Conservation (phyloP, 495 filamentous ascomycete genomes). For the Daldinia childiae region DNA sequence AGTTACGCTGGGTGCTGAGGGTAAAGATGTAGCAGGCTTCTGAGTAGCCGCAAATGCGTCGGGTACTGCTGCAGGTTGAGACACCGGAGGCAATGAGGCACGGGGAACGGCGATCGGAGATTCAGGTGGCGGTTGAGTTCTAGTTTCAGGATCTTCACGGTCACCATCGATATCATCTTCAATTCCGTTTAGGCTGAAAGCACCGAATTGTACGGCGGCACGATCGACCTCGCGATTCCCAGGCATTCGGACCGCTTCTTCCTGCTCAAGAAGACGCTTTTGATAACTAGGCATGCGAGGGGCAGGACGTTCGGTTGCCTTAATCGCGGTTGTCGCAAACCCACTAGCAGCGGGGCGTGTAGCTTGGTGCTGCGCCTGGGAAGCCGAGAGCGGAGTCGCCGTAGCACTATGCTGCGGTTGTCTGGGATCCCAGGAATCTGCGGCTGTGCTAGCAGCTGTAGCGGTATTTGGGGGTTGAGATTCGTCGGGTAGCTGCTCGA, state of each 20-base stretch:
- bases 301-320: constrained; percentile 68
- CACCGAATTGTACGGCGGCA: constrained; percentile 96
- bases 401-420: constrained; percentile 58
- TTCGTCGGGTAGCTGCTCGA: constrained; percentile 85
- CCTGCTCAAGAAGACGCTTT: constrained; percentile 88
- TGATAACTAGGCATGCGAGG: constrained; percentile 78
- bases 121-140: constrained; percentile 91
- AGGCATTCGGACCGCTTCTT: constrained; percentile 98
- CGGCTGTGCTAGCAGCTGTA: constrained; percentile 89
- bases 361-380: constrained; percentile 65
- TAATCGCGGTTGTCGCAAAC: constrained; percentile 77
- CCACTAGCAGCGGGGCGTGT: constrained; percentile 68
- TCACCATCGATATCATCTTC: constrained; percentile 91
- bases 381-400: constrained; percentile 64
- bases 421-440: constrained; percentile 80
- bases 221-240: constrained; percentile 96
- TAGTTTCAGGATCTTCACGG: constrained; percentile 92
- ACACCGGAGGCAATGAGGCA: constrained; percentile 84
- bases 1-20: constrained; percentile 52
- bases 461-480: constrained; percentile 78
- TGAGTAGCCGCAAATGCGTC: constrained; percentile 68
- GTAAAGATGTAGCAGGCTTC: constrained; percentile 73
- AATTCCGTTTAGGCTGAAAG: constrained; percentile 85
- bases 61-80: constrained; percentile 62
- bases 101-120: constrained; percentile 90